Evolutionary conservation across 495 filamentous ascomycete species (phyloP), one percentile per base, ranked within the genome.

Genomic region (Hypoxylon crocopeplum): DNA sequence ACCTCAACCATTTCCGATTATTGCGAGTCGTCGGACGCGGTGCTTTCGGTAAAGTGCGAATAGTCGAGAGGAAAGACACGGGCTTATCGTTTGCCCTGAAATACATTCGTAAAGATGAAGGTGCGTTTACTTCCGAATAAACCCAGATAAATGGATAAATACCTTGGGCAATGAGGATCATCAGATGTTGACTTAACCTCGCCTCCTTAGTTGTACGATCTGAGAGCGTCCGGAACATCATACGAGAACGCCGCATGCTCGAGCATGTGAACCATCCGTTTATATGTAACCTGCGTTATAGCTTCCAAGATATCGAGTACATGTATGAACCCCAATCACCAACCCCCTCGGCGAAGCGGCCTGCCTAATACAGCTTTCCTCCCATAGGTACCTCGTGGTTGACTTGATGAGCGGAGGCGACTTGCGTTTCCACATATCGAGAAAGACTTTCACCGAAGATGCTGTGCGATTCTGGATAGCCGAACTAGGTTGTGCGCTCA

Each of bases 101-200:
- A 70, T 98, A 98, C 73, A 98, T 98, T 46, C 88, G 94, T 36
- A 98, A 98, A 83, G 94, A 98, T 88, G 94, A 98, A 83, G 90
- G 93, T 95, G 66, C 48, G 87, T 75, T 50, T 19, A 17, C 29
- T 22, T 46, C 30, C 21, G 11, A 48, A 38, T 5, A 29, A n/a
- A 25, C 3, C 16, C 29, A 5, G 25, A 11, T 34, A 30, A 10
- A 1, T 22, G 11, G 30, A 38, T 19, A 21, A 2, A 39, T 21
- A 24, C 59, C n/a, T 24, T 47, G 13, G n/a, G 37, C 0, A 5
- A 44, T n/a, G 17, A 37, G 25, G 33, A 63, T 27, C n/a, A 8
- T 16, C 16, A 12, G 15, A 30, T 50, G n/a, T 59, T 64, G 17
- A 64, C 45, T 40, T 50, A 5, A 10, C 13, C 50, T 15, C 15